A percentile compares a stretch with the other conserved stretches of the same genome.
These are phyloP conservation scores for Zostera marina DNA, from an alignment of 116 monocot genomes.

Conservation along the genomic window DNA sequence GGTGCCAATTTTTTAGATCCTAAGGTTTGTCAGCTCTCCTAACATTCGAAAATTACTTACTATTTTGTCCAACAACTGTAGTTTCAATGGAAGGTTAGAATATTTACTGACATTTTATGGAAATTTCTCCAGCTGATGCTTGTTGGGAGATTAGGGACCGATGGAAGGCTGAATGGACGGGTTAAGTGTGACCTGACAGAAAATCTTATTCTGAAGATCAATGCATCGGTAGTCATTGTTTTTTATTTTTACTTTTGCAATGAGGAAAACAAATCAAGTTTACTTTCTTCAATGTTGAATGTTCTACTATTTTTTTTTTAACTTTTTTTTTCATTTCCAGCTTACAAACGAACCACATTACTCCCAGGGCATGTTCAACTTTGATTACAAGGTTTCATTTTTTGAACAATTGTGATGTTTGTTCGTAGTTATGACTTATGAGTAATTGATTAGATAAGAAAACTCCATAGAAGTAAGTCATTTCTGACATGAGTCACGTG, in stretches of 20 bases:
- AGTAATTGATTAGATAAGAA: background rate
- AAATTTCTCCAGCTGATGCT: conserved; percentile 61
- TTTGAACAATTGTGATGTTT: background rate
- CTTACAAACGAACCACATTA: conserved; percentile 90
- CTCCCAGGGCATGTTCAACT: conserved; percentile 97
- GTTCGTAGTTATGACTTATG: background rate
- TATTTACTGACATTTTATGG: background rate
- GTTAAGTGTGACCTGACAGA: conserved; percentile 92
- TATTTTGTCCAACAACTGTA: conserved; percentile 53
- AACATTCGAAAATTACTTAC: conserved; percentile 56
- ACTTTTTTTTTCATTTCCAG: conserved; percentile 18
- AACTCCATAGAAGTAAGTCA: background rate
- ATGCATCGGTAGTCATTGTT: conserved; percentile 56
- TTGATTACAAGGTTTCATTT: conserved; percentile 77
- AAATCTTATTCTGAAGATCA: conserved; percentile 70
- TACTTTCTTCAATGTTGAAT: background rate
- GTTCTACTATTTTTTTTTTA: background rate
- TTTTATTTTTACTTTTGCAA: background rate
- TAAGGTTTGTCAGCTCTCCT: conserved; percentile 23
- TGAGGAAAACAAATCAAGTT: background rate
- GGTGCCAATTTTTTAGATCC: conserved; percentile 94
- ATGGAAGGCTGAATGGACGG: conserved; percentile 86
- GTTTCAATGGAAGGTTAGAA: no score
- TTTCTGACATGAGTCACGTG: background rate
- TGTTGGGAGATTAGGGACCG: conserved; percentile 81